A percentile compares a stretch with the other conserved stretches of the same genome.
Evolutionary conservation across 352 stramenopile genomes (phyloP).

Genomic region (Phytophthora macrochlamydospora): DNA sequence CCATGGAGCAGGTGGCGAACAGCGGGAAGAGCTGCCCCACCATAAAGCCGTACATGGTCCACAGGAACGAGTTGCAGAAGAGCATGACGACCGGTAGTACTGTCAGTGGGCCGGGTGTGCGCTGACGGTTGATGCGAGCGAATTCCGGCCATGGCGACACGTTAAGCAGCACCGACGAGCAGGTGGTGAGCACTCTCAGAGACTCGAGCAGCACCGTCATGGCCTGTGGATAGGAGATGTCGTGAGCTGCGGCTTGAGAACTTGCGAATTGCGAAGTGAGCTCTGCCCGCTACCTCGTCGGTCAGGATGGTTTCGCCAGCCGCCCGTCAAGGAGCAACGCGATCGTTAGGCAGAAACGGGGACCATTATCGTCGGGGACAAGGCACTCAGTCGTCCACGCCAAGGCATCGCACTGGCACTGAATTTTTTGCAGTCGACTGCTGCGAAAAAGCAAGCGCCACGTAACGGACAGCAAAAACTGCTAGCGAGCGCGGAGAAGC

Average conservation of each 20-base stretch:
- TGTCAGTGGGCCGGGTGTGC: constrained; percentile 37
- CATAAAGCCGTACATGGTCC: constrained; percentile 54
- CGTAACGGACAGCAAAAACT: constrained; percentile 11
- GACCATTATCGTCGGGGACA: neutral
- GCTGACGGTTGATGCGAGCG: constrained; percentile 41
- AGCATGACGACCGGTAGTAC: constrained; percentile 45
- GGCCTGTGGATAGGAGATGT: neutral
- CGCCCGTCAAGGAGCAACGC: neutral
- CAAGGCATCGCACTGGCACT: neutral
- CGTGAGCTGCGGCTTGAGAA: neutral
- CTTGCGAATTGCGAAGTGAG: constrained; percentile 16
- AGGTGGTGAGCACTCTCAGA: constrained; percentile 36
- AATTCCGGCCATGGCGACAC: constrained; percentile 44
- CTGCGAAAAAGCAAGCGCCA: neutral
- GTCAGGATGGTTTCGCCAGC: constrained; percentile 11
- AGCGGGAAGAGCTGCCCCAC: constrained; percentile 49
- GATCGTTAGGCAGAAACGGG: constrained; percentile 17
- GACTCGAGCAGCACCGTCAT: constrained; percentile 44
- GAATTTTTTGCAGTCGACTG: constrained; percentile 11
- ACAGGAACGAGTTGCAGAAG: constrained; percentile 43
- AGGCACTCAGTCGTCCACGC: neutral
- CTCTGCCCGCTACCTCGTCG: neutral
- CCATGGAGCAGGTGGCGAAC: constrained; percentile 42
- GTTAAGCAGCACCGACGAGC: constrained; percentile 41
- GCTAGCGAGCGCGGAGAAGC: too few relatives aligned